Evolutionary conservation across 345 rosid genomes (phyloP).

Genomic region (Dimocarpus longan): DNA sequence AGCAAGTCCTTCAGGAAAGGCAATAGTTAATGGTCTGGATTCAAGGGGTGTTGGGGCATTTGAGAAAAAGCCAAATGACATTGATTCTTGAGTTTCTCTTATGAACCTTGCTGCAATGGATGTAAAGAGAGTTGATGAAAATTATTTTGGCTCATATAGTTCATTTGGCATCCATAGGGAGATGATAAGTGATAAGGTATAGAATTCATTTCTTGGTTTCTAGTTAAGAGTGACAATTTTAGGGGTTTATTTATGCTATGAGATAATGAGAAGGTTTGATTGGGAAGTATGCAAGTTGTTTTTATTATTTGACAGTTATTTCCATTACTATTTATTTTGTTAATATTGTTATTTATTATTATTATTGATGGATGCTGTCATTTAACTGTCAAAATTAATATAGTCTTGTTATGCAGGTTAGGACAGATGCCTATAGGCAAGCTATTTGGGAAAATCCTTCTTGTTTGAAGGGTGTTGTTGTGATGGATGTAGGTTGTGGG

Average conservation of each 20-base stretch:
- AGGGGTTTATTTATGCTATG: neutral
- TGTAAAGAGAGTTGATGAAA: slow-evolving; percentile 66
- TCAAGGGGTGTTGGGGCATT: slow-evolving; percentile 22
- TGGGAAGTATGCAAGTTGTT: slow-evolving; percentile 6
- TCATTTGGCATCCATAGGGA: slow-evolving; percentile 89
- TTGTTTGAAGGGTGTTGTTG: slow-evolving; percentile 70
- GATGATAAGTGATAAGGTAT: slow-evolving; percentile 93
- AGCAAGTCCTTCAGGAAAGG: slow-evolving; percentile 32
- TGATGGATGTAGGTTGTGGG: slow-evolving; percentile 99
- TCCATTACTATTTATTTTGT: neutral
- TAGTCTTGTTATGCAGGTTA: slow-evolving; percentile 49
- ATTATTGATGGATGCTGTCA: neutral
- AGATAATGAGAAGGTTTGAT: slow-evolving; percentile 10
- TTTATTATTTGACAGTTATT: neutral
- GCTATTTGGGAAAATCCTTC: slow-evolving; percentile 84
- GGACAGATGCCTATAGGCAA: slow-evolving; percentile 82
- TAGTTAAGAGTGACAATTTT: slow-evolving; percentile 3
- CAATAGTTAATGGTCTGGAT: slow-evolving; percentile 30
- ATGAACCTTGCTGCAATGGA: slow-evolving; percentile 45
- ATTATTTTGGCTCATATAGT: slow-evolving; percentile 87
- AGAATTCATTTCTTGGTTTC: neutral
- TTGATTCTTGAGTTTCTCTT: slow-evolving; percentile 31
- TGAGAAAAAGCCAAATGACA: slow-evolving; percentile 25
- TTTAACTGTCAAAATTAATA: neutral
- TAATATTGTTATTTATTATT: neutral